phyloP scores from a whole-genome alignment of 345 rosid species.

The Noccaea bulbosa region DNA sequence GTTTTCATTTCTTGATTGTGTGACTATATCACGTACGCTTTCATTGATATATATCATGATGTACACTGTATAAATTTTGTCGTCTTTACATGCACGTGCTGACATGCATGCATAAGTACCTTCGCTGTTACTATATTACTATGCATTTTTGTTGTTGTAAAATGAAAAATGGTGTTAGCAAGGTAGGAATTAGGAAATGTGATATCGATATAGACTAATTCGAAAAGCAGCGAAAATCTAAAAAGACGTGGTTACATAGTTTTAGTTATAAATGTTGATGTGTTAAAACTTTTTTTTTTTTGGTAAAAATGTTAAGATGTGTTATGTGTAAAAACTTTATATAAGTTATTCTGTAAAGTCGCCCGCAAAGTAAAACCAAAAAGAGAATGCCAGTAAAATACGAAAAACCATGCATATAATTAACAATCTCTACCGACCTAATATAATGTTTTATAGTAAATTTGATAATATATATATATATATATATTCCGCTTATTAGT shows the following conservation, averaged over 20 bases:
- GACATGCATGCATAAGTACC: slow-evolving; percentile 17
- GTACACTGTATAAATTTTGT: slow-evolving; percentile 3
- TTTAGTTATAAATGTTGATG: background rate
- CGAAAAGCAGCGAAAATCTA: background rate
- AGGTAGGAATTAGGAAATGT: background rate
- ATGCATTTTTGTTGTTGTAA: background rate
- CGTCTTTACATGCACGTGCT: slow-evolving; percentile 24
- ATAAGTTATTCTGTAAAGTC: background rate
- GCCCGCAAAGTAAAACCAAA: background rate
- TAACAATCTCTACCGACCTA: too few relatives aligned
- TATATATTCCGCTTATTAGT: too few relatives aligned
- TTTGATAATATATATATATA: background rate
- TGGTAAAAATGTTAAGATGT: too few relatives aligned
- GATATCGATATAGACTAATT: background rate
- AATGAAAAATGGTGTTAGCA: background rate
- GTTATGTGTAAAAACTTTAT: background rate
- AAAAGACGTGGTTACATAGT: background rate
- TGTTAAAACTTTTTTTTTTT: background rate
- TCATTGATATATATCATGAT: slow-evolving; percentile 10
- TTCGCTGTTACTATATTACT: background rate
- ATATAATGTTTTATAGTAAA: background rate
- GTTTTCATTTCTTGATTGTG: slow-evolving; percentile 23
- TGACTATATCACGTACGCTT: slow-evolving; percentile 3
- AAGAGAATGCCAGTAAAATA: too few relatives aligned
- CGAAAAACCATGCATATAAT: background rate